Evolutionary conservation across 2,329 filamentous ascomycete species (phyloP).

Genomic region (Aspergillus proliferans): DNA sequence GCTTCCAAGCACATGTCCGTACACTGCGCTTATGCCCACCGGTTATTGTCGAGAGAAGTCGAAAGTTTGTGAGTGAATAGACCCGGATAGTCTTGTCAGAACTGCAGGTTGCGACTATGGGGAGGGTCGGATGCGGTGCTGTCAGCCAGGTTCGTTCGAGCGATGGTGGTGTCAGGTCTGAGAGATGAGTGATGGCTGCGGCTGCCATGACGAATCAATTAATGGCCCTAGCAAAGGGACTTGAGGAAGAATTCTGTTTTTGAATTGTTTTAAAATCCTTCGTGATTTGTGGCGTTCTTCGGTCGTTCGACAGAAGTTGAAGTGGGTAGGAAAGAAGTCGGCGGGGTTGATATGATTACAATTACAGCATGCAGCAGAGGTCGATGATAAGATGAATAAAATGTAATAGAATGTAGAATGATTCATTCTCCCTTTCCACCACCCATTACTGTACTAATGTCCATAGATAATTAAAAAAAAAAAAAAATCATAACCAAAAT

Average conservation of each 20-base stretch:
- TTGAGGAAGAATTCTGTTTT: background rate
- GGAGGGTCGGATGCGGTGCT: conserved; percentile 76
- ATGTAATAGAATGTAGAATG: background rate
- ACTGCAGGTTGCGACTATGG: conserved; percentile 82
- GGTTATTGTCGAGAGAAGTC: conserved; percentile 69
- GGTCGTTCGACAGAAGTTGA: background rate
- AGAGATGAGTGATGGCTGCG: conserved; percentile 36
- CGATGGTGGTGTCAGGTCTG: conserved; percentile 49
- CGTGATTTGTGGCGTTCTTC: background rate
- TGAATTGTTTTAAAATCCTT: background rate
- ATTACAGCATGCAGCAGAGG: background rate
- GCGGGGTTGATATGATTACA: background rate
- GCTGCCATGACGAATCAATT: background rate
- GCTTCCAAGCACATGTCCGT: conserved; percentile 84
- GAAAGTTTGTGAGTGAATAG: conserved; percentile 78
- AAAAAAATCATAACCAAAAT: background rate
- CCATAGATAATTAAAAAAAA: background rate
- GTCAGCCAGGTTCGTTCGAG: conserved; percentile 73
- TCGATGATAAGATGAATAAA: background rate
- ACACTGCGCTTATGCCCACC: conserved; percentile 89
- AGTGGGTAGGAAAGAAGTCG: background rate
- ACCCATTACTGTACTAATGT: background rate
- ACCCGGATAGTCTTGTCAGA: conserved; percentile 80
- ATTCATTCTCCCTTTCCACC: background rate
- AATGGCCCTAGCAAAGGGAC: background rate